These are phyloP conservation scores for Aspergillus udagawae DNA, from an alignment of 2,329 filamentous ascomycete genomes.

Conservation along the genomic window DNA sequence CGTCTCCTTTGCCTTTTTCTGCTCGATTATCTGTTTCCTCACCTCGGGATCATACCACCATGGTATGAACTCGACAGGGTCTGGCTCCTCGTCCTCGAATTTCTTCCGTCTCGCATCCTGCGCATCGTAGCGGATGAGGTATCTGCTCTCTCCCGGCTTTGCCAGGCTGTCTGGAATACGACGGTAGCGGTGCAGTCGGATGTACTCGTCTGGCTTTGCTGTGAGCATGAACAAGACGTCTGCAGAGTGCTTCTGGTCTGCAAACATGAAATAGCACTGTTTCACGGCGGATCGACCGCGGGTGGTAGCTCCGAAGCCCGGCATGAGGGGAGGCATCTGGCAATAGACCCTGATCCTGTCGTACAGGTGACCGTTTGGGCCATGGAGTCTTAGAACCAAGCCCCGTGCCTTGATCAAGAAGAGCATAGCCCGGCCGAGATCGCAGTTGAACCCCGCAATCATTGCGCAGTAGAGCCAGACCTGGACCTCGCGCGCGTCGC, in stretches of 20 bases:
- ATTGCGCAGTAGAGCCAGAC: slow-evolving; percentile 19
- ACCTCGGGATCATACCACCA: background rate
- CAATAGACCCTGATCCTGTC: slow-evolving; percentile 6
- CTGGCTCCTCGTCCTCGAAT: background rate
- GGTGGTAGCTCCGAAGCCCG: slow-evolving; percentile 11
- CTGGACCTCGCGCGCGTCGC: slow-evolving; percentile 13
- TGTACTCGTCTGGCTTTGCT: slow-evolving; percentile 8
- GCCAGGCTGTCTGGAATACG: background rate
- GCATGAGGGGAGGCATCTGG: slow-evolving; percentile 5
- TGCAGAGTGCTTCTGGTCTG: background rate
- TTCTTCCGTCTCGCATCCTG: background rate
- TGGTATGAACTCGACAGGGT: background rate
- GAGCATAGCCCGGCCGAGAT: slow-evolving; percentile 15
- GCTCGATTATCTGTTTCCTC: background rate
- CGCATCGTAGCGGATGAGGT: background rate
- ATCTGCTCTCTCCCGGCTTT: background rate
- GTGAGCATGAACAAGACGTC: slow-evolving; percentile 18
- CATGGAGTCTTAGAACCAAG: slow-evolving; percentile 10
- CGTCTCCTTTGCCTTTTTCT: background rate
- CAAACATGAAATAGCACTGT: slow-evolving; percentile 3
- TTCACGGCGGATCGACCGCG: slow-evolving; percentile 10
- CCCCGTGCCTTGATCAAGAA: slow-evolving; percentile 16
- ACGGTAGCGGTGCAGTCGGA: slow-evolving; percentile 8
- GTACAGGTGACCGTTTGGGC: slow-evolving; percentile 4
- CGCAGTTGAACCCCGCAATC: slow-evolving; percentile 21